phyloP scores from a whole-genome alignment of 2,329 filamentous ascomycete genomes.

The Metarhizium rileyi region DNA sequence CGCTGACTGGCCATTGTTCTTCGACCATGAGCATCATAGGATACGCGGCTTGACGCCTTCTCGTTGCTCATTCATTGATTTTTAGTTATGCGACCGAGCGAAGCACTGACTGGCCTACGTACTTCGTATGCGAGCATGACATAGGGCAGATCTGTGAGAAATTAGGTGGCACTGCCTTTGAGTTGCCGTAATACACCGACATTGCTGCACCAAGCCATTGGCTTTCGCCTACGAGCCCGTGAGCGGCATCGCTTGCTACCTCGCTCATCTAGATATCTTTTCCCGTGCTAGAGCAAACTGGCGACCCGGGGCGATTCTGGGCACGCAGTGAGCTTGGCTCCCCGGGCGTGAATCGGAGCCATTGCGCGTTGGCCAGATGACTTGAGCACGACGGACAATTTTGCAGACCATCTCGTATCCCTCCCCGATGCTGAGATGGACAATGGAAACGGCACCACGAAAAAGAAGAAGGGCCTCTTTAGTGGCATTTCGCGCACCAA shows the following conservation, averaged over 20 bases:
- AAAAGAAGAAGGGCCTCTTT: conserved; percentile 38
- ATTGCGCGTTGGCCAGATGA: neutral
- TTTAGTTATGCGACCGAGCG: neutral
- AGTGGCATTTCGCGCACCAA: conserved; percentile 38
- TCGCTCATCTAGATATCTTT: neutral
- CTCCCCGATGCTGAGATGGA: conserved; percentile 20
- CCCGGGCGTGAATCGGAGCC: neutral
- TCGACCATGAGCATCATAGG: neutral
- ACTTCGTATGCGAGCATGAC: neutral
- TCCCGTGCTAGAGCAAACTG: neutral
- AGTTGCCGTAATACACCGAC: neutral
- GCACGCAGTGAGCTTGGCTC: neutral
- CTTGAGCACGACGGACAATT: neutral
- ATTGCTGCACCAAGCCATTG: neutral
- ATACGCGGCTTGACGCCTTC: neutral
- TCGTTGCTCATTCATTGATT: neutral
- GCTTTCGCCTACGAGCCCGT: neutral
- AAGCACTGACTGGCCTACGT: neutral
- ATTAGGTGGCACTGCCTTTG: neutral
- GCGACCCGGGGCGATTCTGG: neutral
- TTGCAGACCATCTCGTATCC: neutral
- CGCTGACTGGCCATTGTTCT: neutral
- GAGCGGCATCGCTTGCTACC: neutral
- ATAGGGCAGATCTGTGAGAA: neutral
- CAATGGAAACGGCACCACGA: conserved; percentile 18